Percentiles rank a stretch among this genome's conserved stretches.
phyloP scores from a whole-genome alignment of 1,284 basidiomycete genomes.

The Mycena citricolor region DNA sequence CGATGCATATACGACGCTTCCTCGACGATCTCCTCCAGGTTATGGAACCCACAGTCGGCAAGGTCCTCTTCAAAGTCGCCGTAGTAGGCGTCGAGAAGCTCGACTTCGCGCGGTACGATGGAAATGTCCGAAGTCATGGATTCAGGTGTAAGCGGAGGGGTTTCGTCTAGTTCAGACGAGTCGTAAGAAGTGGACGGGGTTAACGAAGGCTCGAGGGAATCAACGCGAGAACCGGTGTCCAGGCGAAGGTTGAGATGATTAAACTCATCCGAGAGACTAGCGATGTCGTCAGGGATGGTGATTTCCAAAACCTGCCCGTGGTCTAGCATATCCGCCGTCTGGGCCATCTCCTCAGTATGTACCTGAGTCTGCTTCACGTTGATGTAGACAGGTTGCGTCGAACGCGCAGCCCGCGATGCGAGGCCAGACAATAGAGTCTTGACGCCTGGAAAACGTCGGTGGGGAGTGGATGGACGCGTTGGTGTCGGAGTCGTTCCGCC shows the following conservation, averaged over 20 bases:
- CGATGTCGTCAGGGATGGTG: no score
- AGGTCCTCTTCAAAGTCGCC: slow-evolving; percentile 5
- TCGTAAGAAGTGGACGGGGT: not conserved
- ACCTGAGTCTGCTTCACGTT: slow-evolving; percentile 7
- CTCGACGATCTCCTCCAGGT: slow-evolving; percentile 1
- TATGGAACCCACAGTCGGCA: slow-evolving; percentile 1
- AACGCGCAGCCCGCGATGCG: slow-evolving; percentile 10
- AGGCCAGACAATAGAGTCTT: slow-evolving; percentile 20
- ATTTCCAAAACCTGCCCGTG: no score
- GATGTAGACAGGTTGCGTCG: slow-evolving; percentile 1
- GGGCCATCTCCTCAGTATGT: not conserved
- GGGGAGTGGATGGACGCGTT: slow-evolving; percentile 16
- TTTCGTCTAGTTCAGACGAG: slow-evolving; percentile 20
- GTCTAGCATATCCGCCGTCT: no score
- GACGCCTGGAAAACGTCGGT: slow-evolving; percentile 17
- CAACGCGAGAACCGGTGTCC: not conserved
- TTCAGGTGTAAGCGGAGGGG: slow-evolving; percentile 23
- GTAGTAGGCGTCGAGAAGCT: slow-evolving; percentile 7
- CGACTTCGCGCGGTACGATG: slow-evolving; percentile 4
- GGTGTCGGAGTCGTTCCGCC: slow-evolving; percentile 14
- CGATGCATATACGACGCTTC: slow-evolving; percentile 6
- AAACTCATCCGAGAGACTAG: no score
- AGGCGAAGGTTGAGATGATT: not conserved
- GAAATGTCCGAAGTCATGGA: slow-evolving; percentile 10
- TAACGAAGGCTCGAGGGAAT: not conserved